Evolutionary conservation across 768 basidiomycete species (phyloP), one percentile per base, ranked within the genome.

Genomic region (Suillus bovinus): DNA sequence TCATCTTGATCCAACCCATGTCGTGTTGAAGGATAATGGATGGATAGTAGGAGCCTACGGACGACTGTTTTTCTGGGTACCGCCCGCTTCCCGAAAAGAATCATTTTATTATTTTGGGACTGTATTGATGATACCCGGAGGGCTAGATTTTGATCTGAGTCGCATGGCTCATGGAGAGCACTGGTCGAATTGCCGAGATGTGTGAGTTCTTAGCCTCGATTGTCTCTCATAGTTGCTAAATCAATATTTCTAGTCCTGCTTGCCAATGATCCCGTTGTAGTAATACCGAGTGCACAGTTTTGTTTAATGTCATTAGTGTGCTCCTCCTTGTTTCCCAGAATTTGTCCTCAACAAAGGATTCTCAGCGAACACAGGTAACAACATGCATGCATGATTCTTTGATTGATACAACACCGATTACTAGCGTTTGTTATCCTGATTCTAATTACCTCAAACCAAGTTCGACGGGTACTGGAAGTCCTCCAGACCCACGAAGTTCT

Each of bases 381-480:
- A 13, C 17, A 20, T n/a, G n/a, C n/a, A n/a, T n/a, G n/a, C n/a
- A n/a, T 17, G 17, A 39, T 5, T 20, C 33, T 14, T 14, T 36
- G 9, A 55, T 36, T 38, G 34, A 16, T 36, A 39, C 36, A 39
- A 39, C 36, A 6, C 20, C 10, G 24, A 20, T 39, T 27, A n/a
- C 8, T 22, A 38, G 5, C 17, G 5, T 52, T 39, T 24, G 56
- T 14, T 46, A 22, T 41, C 24, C 20, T 9, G 7, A 61, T 10
- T 52, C 31, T 5, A 24, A 33, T 31, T 3, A 29, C n/a, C 47
- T 78, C 72, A 94, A 47, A 84, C 78, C 67, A 94, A 69, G 77
- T 99, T 99, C 42, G 90, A 93, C 24, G 95, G 94, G 76, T 99
- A 99, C 9, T 74, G 70, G 78, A 90, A 91, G 46, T 89, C 86